A percentile compares a stretch with the other conserved stretches of the same genome.
phyloP scores from a whole-genome alignment of 441 rosid species.

The Rhodomyrtus psidioides region DNA sequence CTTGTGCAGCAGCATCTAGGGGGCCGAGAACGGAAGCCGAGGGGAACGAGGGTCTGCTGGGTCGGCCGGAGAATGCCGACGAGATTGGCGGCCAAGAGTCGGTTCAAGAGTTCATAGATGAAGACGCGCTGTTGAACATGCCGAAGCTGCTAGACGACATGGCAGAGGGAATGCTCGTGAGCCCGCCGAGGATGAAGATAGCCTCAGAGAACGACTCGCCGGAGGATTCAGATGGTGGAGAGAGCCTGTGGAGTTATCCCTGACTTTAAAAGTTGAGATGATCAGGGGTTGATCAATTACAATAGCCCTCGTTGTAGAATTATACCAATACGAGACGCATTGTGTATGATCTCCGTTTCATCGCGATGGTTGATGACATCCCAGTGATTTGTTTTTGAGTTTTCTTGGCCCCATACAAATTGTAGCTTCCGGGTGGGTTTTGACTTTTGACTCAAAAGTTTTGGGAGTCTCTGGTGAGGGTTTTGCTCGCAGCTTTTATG shows the following conservation, averaged over 20 bases:
- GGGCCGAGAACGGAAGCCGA: background rate
- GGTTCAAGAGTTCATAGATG: constrained; percentile 9
- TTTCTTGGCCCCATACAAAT: background rate
- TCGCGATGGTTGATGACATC: background rate
- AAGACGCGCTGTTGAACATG: constrained; percentile 34
- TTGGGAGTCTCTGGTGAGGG: background rate
- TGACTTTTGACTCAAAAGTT: too few species aligned
- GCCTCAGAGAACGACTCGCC: background rate
- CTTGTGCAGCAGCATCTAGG: constrained; percentile 2
- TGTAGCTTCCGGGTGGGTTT: background rate
- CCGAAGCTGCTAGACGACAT: constrained; percentile 22
- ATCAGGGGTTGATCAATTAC: background rate
- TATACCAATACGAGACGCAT: background rate
- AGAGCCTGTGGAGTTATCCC: background rate
- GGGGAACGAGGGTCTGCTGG: background rate
- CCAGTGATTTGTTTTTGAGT: background rate
- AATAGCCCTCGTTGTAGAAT: background rate
- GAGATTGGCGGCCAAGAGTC: background rate
- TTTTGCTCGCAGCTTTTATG: background rate
- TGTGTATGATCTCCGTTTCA: background rate
- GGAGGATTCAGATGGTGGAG: background rate
- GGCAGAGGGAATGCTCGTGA: constrained; percentile 34
- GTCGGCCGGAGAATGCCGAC: background rate
- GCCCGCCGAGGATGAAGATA: constrained; percentile 12
- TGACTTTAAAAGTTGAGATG: background rate